Evolutionary conservation across 202 grass and related monocot species (phyloP).

Genomic region (Dendrocalamus latiflorus): DNA sequence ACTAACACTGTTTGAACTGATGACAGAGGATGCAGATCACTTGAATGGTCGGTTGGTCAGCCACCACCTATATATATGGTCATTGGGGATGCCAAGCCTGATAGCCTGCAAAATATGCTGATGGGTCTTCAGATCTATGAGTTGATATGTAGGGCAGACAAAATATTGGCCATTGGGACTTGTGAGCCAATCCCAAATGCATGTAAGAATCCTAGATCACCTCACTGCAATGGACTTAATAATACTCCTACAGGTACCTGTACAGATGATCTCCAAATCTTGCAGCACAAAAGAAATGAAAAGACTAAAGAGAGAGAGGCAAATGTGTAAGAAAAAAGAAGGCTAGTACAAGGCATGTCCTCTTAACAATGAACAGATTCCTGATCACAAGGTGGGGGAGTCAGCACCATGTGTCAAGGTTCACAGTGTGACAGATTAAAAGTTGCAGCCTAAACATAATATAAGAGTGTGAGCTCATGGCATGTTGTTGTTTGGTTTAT

Average conservation of each 20-base stretch:
- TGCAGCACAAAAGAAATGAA: neutral
- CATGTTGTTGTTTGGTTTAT: no score
- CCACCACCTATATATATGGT: no score
- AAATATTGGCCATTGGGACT: slow-evolving; percentile 25
- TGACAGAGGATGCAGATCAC: no score
- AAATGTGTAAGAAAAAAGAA: slow-evolving; percentile 15
- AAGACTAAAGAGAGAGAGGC: neutral
- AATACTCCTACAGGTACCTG: slow-evolving; percentile 3
- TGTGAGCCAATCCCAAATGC: slow-evolving; percentile 27
- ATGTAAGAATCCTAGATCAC: slow-evolving; percentile 23
- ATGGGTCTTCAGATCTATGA: slow-evolving; percentile 27
- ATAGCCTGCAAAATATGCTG: slow-evolving; percentile 6
- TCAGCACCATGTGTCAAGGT: slow-evolving; percentile 88
- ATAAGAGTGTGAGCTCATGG: no score
- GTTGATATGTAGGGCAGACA: neutral
- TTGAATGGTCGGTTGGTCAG: slow-evolving; percentile 26
- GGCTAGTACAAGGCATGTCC: slow-evolving; percentile 52
- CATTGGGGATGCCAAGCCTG: no score
- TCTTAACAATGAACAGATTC: slow-evolving; percentile 61
- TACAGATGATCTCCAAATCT: slow-evolving; percentile 17
- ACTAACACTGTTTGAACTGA: no score
- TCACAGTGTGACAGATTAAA: slow-evolving; percentile 53
- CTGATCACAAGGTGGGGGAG: slow-evolving; percentile 51
- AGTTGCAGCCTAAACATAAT: slow-evolving; percentile 27
- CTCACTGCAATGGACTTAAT: slow-evolving; percentile 1